Evolutionary conservation across 1,139 yeast genomes (phyloP).

Genomic region (Blastobotrys arbuscula): DNA sequence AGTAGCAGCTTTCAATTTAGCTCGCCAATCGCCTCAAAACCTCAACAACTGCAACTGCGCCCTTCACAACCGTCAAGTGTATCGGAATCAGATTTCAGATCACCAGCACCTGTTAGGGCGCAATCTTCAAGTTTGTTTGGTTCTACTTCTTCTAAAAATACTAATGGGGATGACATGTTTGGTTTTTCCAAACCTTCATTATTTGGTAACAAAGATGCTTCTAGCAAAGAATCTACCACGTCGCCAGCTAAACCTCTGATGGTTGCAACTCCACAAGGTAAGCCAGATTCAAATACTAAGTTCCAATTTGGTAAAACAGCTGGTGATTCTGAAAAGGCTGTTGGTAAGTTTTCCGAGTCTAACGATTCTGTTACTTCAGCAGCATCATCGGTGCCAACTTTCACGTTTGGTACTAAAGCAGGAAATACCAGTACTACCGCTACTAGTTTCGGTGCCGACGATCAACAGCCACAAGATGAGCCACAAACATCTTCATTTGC

Average conservation of each 20-base stretch:
- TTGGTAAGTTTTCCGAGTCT: too few species aligned
- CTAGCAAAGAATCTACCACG: not conserved
- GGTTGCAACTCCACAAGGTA: slow-evolving; percentile 6
- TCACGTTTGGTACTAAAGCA: not conserved
- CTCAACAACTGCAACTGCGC: not conserved
- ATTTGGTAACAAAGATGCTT: not conserved
- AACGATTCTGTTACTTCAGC: not conserved
- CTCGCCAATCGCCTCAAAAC: not conserved
- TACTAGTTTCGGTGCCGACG: not conserved
- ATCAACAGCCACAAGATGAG: not conserved
- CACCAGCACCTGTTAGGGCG: not conserved
- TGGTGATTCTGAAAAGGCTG: not conserved
- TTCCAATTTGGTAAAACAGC: slow-evolving; percentile 10
- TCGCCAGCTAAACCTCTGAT: slow-evolving; percentile 9
- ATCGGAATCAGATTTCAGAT: not conserved
- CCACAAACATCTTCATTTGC: not conserved
- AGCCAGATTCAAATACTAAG: not conserved
- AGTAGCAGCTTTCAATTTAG: not conserved
- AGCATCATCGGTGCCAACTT: not conserved
- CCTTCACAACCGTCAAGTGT: not conserved
- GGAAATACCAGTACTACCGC: not conserved
- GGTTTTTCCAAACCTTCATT: not conserved
- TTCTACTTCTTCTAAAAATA: not conserved
- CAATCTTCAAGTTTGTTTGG: not conserved
- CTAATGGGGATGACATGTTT: too few species aligned